A percentile compares a stretch with the other conserved stretches of the same genome.
phyloP scores from a whole-genome alignment of 768 basidiomycete genomes.

The Hydnomerulius pinastri region DNA sequence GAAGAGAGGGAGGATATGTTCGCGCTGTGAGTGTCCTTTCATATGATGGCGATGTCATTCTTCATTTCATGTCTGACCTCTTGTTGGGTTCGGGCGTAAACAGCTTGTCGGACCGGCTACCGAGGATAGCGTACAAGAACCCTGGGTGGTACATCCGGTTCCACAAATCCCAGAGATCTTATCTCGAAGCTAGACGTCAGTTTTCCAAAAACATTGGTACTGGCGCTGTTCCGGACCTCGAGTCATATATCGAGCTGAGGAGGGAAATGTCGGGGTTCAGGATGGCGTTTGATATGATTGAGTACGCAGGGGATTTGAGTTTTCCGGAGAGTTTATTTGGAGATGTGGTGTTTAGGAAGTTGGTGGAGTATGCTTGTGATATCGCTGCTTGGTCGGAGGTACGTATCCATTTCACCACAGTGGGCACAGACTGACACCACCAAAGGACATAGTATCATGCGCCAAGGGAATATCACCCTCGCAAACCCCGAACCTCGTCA shows the following conservation, averaged over 20 bases:
- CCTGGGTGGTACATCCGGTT: constrained; percentile 47
- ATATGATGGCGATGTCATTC: constrained; percentile 11
- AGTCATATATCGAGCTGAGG: constrained; percentile 47
- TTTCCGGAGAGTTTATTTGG: constrained; percentile 34
- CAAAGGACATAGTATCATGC: constrained; percentile 62
- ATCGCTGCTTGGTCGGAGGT: constrained; percentile 59
- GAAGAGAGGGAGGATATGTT: constrained; percentile 15
- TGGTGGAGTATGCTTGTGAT: constrained; percentile 47
- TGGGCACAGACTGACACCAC: background rate
- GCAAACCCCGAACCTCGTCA: constrained; percentile 48
- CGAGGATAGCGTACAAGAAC: constrained; percentile 35
- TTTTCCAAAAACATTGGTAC: constrained; percentile 24
- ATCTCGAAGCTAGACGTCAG: constrained; percentile 35
- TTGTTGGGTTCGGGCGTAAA: background rate
- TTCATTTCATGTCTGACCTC: constrained; percentile 7
- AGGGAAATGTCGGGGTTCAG: constrained; percentile 50
- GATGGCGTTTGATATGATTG: constrained; percentile 53
- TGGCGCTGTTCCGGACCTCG: constrained; percentile 38
- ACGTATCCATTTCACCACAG: constrained; percentile 7
- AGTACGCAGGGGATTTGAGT: constrained; percentile 50
- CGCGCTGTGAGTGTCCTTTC: constrained; percentile 24
- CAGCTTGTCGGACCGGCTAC: constrained; percentile 43
- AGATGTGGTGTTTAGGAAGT: constrained; percentile 27
- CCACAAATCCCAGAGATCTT: constrained; percentile 34
- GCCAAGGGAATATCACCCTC: constrained; percentile 43